Evolutionary conservation across 2,329 filamentous ascomycete genomes (phyloP), one percentile per base, ranked within the genome.

Genomic region (Penicillium capsulatum): DNA sequence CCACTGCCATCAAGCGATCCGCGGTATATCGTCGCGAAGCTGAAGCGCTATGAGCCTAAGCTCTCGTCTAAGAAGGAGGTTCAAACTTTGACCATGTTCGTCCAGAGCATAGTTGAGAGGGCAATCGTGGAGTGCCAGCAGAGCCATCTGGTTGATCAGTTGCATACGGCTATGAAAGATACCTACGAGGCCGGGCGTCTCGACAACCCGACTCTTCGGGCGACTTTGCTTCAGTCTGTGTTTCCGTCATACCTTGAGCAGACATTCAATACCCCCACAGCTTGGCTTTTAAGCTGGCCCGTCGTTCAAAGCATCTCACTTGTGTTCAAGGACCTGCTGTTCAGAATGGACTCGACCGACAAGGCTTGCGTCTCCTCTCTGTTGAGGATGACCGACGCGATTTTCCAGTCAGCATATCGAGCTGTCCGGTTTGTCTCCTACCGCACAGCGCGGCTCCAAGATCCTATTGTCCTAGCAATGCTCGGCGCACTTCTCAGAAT

Each of bases 1-100:
- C 80, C 80, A 2, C 63, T 82, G 3, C 80, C 80, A 4, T 68
- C 70, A 2, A 67, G 63, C 2, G 80, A 83, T 52, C 80, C 80
- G 2, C 75, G 70, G 0, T 83, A 83, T 54, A 77, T 83, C 16
- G 73, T 81, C 3, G 79, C 76, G 7, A 73, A 73, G 41, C 63
- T 83, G 20, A 78, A 76, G 47, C 72, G 76, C 31, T 83, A 82
- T 44, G 73, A 70, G 9, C 66, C 75, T 1, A 79, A 75, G 48
- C 60, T 81, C 2, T 60, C 58, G 3, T 68, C 73, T 16, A 47
- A 63, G 6, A 71, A 72, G 41, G 69, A 70, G 8, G 66, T 71
- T 5, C 80, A 76, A 47, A 70, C 78, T 41, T 64, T 82, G 22
- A 71, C 69, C 5, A 66, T 68, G n/a, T 83, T 81, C 57, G 58